Evolutionary conservation across 2,329 filamentous ascomycete genomes (phyloP), one percentile per base, ranked within the genome.

Genomic region (Diaporthe australafricana): DNA sequence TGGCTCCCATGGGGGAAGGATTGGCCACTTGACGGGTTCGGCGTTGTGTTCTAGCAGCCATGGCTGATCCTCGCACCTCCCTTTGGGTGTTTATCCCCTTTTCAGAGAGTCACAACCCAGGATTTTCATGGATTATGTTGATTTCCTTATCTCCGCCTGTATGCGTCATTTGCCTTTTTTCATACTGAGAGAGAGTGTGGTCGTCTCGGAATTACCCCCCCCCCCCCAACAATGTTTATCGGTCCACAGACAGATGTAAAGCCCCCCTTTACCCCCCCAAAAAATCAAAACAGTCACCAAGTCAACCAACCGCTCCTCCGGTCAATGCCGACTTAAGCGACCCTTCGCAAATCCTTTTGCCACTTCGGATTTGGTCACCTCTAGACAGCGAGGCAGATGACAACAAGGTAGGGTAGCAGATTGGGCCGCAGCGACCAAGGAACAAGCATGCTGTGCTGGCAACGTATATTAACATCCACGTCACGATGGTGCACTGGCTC

Each of bases 1-100:
- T 74, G 75, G 78, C 75, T 75, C 74, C 72, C 74, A 70, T 78
- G 42, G 76, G 60, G 72, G 70, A 75, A 78, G 52, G 42, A 57
- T 45, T 47, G 35, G 22, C 25, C 56, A 56, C 50, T 40, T 25
- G 50, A 52, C 50, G 63, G 66, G 45, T 71, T 72, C 63, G 56
- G 55, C 62, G 69, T 35, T 52, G 35, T 56, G 57, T 48, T 70
- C 72, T 70, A 74, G 45, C 65, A 63, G 35, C 63, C 63, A 65
- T 62, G 32, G 70, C 56, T 72, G 65, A 53, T 53, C 56, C 65
- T 69, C 56, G 38, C 45, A 32, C 38, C 48, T 38, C 65, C 72
- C 65, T 50, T 50, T 48, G 48, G 69, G 57, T 38, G 56, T 57
- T 38, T 50, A 38, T 35, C 38, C 42, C 52, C 65, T 47, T 69